phyloP scores from a whole-genome alignment of 306 rosid species.

The Lablab purpureus region DNA sequence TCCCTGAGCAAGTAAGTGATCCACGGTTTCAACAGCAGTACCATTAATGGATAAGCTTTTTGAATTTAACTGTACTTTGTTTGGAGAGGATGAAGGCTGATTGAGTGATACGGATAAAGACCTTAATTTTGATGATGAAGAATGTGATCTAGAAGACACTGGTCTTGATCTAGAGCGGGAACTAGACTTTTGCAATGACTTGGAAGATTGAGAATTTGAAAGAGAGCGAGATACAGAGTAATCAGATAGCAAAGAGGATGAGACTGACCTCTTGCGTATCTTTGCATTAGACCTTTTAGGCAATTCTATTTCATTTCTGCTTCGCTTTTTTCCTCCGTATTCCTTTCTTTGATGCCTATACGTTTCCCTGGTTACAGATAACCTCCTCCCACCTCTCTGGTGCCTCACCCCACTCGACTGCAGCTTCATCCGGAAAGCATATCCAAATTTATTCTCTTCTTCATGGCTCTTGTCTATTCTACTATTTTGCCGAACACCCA shows the following conservation, averaged over 20 bases:
- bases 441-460: slow-evolving; percentile 50
- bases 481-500: slow-evolving; percentile 40
- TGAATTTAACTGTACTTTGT: slow-evolving; percentile 45
- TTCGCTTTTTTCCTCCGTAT: slow-evolving; percentile 56
- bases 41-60: slow-evolving; percentile 47
- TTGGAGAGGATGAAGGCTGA: slow-evolving; percentile 43
- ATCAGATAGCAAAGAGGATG: slow-evolving; percentile 53
- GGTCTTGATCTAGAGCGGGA: slow-evolving; percentile 52
- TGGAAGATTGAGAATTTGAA: slow-evolving; percentile 55
- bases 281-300: slow-evolving; percentile 47
- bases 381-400: slow-evolving; percentile 41
- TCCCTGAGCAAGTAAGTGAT: slow-evolving; percentile 38
- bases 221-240: slow-evolving; percentile 42
- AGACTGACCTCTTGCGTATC: slow-evolving; percentile 50
- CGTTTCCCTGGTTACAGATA: slow-evolving; percentile 44
- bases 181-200: slow-evolving; percentile 48
- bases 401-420: slow-evolving; percentile 48
- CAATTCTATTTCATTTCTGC: slow-evolving; percentile 46
- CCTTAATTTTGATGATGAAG: slow-evolving; percentile 53
- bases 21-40: slow-evolving; percentile 43
- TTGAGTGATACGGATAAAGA: slow-evolving; percentile 58
- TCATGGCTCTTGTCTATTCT: slow-evolving; percentile 30
- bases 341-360: slow-evolving; percentile 36
- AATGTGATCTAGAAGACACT: slow-evolving; percentile 40
- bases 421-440: slow-evolving; percentile 43